Evolutionary conservation across 306 rosid species (phyloP), one percentile per base, ranked within the genome.

Genomic region (Lotus japonicus): DNA sequence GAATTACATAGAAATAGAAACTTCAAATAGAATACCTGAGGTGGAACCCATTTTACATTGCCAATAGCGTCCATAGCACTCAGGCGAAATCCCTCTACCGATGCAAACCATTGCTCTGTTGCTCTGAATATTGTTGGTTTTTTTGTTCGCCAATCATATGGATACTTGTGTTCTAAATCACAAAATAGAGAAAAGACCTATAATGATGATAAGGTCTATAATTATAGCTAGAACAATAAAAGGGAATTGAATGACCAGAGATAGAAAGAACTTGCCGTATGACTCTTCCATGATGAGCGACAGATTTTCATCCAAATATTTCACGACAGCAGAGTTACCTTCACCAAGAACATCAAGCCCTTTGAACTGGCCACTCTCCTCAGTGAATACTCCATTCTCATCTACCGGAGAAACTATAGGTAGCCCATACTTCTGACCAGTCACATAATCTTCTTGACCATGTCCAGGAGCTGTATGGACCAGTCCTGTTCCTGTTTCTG

Each of bases 391-490:
- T 46, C 99, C 99, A 66, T 19, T 84, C 56, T 90, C 99, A 59
- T 84, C 97, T 48, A 94, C 97, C 7, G 99, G 99, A 74, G 97
- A 90, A 65, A 88, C 54, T 49, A 88, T 63, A 54, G 97, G 92
- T 58, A 94, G 88, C 64, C 95, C 96, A 71, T 90, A 88, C 88
- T 94, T 94, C 78, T 79, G 86, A 69, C 99, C 97, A 76, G 96
- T 90, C 66, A 83, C 89, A 70, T 88, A 88, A 75, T 94, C 99
- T 75, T 94, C 99, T 77, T 90, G 99, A 66, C 99, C 99, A 78
- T 94, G 99, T 53, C 99, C 99, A 65, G 99, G 99, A 74, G 99
- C 99, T 45, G 97, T 94, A 84, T 94, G 99, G 76, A 94, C 99
- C 71, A 94, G 83, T 60, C 99, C 99, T 45, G 99, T 94, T 79